Base-by-base conservation (phyloP, 2,329 filamentous ascomycete species). In the Shiraia bambusicola region DNA sequence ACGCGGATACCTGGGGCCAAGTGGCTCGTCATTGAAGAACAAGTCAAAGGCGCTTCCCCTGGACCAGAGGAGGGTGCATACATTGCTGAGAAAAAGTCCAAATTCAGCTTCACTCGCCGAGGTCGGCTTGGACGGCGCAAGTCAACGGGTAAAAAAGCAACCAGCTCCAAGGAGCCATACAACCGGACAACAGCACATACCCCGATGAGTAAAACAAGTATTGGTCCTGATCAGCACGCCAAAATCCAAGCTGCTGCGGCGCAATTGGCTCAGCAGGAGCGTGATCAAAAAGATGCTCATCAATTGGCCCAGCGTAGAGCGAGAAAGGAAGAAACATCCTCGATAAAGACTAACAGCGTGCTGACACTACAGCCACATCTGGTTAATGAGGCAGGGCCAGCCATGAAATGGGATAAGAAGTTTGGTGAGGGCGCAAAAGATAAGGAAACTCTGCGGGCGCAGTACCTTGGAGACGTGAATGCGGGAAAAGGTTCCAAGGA, bases 1-100 rank as follows among this genome's bases (percentile, higher is more conserved):
- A 97, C 93, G 0, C 76, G 81, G 11, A 93, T 97, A 47, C 76
- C 78, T 29, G 81, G 83, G 39, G 88, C 89, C 15, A 86, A 84
- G 49, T 98, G 93, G 93, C 78, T 98, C 9, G 83, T 98, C 9
- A 86, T 97, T 73, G 93, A 98, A 69, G 93, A 98, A 70, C 89
- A 96, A 70, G 84, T 98, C 52, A 94, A 94, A 61, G 92, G 93
- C 7, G 91, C 93, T 10, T 89, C 89, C 3, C 83, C 88, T 3
- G 88, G 92, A 47, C 88, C 88, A 1, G 84, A 87, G 37, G 84
- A 86, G 35, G 89, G 87, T 34, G 90, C 90, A 1, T 95, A 95
- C 57, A 88, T 97, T 57, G 90, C 88, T 0, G 90, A 95, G 67
- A 97, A 97, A 79, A 96, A 96, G 73, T 82, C 88, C 28, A 88